These are phyloP conservation scores for Stereocaulon alpinum DNA, from an alignment of 495 filamentous ascomycete genomes.

Conservation along the genomic window DNA sequence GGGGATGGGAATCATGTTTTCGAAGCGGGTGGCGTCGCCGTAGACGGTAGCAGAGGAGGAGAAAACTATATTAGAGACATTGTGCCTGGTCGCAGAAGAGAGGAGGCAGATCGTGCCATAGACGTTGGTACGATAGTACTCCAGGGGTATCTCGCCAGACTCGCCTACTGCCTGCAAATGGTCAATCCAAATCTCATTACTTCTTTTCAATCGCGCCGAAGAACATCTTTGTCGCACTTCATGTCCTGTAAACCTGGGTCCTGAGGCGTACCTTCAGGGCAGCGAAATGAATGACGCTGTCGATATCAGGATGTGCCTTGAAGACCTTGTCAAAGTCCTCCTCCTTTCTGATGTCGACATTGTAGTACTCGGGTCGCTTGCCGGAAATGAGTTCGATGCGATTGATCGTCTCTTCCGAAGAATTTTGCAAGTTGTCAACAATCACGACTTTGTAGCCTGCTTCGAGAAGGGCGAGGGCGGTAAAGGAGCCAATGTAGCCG, in stretches of 20 bases:
- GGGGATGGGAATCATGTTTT: conserved; percentile 97
- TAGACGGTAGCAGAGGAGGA: conserved; percentile 96
- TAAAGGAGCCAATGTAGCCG: conserved; percentile 99
- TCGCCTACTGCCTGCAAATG: conserved; percentile 76
- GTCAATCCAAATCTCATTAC: background rate
- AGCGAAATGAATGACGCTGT: conserved; percentile 97
- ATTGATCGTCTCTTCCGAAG: conserved; percentile 75
- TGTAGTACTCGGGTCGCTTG: conserved; percentile 75
- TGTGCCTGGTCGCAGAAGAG: conserved; percentile 73
- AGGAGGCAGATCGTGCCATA: conserved; percentile 85
- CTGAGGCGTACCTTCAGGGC: conserved; percentile 72
- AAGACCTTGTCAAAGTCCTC: conserved; percentile 79
- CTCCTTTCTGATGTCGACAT: conserved; percentile 82
- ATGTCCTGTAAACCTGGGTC: no score
- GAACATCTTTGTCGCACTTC: background rate
- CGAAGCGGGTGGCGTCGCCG: conserved; percentile 90
- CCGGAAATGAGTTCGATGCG: conserved; percentile 89
- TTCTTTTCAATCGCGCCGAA: background rate
- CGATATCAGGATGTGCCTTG: conserved; percentile 78
- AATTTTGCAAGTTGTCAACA: conserved; percentile 93
- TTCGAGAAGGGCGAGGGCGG: conserved; percentile 78
- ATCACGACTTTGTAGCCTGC: conserved; percentile 95
- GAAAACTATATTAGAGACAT: conserved; percentile 95
- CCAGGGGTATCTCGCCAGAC: conserved; percentile 86
- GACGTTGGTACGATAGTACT: conserved; percentile 97